Base-by-base conservation (phyloP, 2,329 filamentous ascomycete species). In the Diaporthe nobilis region DNA sequence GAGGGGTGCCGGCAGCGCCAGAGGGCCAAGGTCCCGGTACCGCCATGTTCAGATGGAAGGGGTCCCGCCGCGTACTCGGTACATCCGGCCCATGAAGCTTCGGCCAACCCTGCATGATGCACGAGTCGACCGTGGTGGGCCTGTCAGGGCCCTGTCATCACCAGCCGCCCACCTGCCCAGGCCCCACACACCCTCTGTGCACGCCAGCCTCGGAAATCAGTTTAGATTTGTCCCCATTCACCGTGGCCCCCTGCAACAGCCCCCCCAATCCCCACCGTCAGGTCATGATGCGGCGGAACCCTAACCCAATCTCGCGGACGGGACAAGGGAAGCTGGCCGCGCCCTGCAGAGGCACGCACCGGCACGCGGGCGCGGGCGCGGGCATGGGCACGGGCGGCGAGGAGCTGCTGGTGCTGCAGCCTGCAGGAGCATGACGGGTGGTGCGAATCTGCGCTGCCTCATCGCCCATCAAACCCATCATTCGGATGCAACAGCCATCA, bases 141-240 rank as follows among this genome's bases (percentile, higher is more conserved):
- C 75, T 77, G 68, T 63, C 75, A 72, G 75, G 73, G 73, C 65
- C 73, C 57, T 77, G 73, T 77, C 75, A 73, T 73, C 71, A 73
- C 58, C 47, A 77, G 73, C 75, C 75, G 75, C 75, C 58, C 71
- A 73, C 63, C 49, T 65, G 61, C 61, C 61, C 42, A 34, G 15
- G 61, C 25, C 61, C 42, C 61, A 65, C 61, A 65, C 61, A 34
- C 61, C 61, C 44, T 53, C 49, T 70, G 49, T 37, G 65, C 65
- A 53, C 47, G 65, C 65, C 65, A 70, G 65, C 65, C 65, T 70
- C 65, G 65, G 65, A 70, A 70, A 70, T 55, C 65, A 70, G 47
- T 70, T 55, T 55, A 70, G 65, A 70, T 55, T 55, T 70, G 49
- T 70, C 49, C 55, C 67, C 39, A 75, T 75, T 51, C 67, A 57